Conservation (phyloP, 1,139 yeast species). For the Nadsonia commutata region DNA sequence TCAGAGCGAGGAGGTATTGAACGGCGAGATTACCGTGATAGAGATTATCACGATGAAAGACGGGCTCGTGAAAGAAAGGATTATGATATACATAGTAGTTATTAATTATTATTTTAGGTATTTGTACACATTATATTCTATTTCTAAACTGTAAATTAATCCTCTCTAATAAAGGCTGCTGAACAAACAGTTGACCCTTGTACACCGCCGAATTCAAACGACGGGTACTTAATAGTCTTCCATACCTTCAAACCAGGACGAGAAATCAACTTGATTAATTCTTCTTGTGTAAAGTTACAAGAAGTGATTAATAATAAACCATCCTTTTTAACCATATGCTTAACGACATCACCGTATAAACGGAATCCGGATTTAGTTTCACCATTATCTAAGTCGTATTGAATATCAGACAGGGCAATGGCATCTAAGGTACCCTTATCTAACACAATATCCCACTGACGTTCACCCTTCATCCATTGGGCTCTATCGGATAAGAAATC, state of each 20-base stretch:
- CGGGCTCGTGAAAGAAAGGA: not conserved
- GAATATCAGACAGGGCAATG: constrained; percentile 65
- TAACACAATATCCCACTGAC: constrained; percentile 53
- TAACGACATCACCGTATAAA: constrained; percentile 49
- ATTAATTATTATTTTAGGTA: not conserved
- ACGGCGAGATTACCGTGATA: not conserved
- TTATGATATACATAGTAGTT: not conserved
- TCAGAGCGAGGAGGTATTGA: not conserved
- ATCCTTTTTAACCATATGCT: constrained; percentile 35
- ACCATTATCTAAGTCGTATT: constrained; percentile 24
- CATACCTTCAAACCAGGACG: constrained; percentile 36
- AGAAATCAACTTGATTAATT: constrained; percentile 43
- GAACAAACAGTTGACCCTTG: constrained; percentile 82
- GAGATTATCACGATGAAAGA: not conserved
- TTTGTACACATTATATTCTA: not conserved
- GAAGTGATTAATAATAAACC: constrained; percentile 55
- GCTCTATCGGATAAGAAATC: constrained; percentile 25
- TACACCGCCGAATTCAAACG: constrained; percentile 76
- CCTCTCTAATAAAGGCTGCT: constrained; percentile 40
- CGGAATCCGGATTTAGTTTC: constrained; percentile 37
- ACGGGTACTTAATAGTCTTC: constrained; percentile 59
- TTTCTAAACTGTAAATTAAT: not conserved
- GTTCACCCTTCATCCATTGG: constrained; percentile 21
- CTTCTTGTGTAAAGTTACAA: constrained; percentile 85
- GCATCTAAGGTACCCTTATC: constrained; percentile 98